Base-by-base conservation (phyloP, 2,329 filamentous ascomycete species). In the Fusarium sp. region DNA sequence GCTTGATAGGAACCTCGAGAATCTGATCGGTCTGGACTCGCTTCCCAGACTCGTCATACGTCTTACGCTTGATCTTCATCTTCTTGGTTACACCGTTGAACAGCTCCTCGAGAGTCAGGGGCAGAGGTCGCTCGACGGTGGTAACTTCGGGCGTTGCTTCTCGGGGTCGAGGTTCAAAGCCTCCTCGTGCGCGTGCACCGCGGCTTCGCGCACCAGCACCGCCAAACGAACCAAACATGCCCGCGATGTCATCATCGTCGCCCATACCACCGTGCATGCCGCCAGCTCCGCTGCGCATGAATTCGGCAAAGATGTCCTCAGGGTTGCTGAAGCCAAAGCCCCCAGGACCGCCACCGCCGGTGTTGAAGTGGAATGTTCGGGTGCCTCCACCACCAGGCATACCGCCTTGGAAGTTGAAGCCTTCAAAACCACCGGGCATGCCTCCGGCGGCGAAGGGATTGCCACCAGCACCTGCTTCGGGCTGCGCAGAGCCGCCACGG, bases 61-160 rank as follows among this genome's bases (percentile, higher is more conserved):
- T 93, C 86, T 98, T 98, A 71, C 94, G 87, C 82, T 97, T 97
- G 65, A 98, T 96, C 80, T 95, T 96, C 84, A 99, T 92, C 83
- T 96, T 97, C 85, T 99, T 99, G 44, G 90, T 92, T 32, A 88
- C 87, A 36, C 95, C 95, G 23, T 84, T 88, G 79, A 87, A 98
- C 60, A 98, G 78, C 71, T 99, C 95, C 76, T 99, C 95, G 31
- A 99, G 79, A 3, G 90, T 87, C 19, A 99, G 80, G 3, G 88
- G 86, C 61, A 99, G 76, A 41, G 90, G 87, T 71, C 91, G 89
- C 78, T 98, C 94, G 10, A 98, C 89, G 1, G 96, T 93, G 1
- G 93, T 93, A 15, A 96, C 91, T 73, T 98, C 94, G 0, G 92
- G 91, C 4, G 92, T 92, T 6, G 72, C 57, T 32, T 76, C 73